Base-by-base conservation (phyloP, 805 yeast species). In the Jamesozyma lodderae region DNA sequence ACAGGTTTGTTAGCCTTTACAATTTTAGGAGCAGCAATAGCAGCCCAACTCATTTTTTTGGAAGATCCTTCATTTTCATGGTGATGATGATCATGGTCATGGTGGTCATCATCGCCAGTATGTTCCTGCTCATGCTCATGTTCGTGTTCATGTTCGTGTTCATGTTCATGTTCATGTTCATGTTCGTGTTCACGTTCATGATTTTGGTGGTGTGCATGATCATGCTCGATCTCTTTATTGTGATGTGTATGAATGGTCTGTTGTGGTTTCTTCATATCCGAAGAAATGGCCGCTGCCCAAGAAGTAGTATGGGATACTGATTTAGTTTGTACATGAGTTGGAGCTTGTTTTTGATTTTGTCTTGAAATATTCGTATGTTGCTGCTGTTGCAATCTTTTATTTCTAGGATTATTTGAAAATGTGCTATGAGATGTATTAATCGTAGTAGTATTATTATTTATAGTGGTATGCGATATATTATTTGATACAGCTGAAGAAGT, bases 31-130 rank as follows among this genome's bases (percentile, higher is more conserved):
- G 75, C 63, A 37, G 79, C 79, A 49, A 80, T 74, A 14, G 87
- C 73, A 22, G 86, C 85, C 83, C 86, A 79, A 4, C 85, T 68
- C 52, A 68, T 65, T 47, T 66, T 58, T 49, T 53, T 58, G 25
- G 41, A 36, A n/a, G n/a, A n/a, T n/a, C n/a, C n/a, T n/a, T n/a
- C n/a, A n/a, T n/a, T n/a, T n/a, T n/a, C n/a, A n/a, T n/a, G n/a
- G n/a, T n/a, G n/a, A 23, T 32, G 25, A 17, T 29, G 21, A 31
- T 36, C n/a, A n/a, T n/a, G n/a, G n/a, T n/a, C n/a, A n/a, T n/a
- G n/a, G n/a, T n/a, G n/a, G n/a, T n/a, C n/a, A n/a, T n/a, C n/a
- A n/a, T n/a, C n/a, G n/a, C n/a, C n/a, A n/a, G n/a, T n/a, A n/a
- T n/a, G n/a, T n/a, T n/a, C n/a, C n/a, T n/a, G n/a, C n/a, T n/a